A percentile compares a stretch with the other conserved stretches of the same genome.
phyloP scores from a whole-genome alignment of 371 early-diverging fungal genomes.

The Mucor sp. region DNA sequence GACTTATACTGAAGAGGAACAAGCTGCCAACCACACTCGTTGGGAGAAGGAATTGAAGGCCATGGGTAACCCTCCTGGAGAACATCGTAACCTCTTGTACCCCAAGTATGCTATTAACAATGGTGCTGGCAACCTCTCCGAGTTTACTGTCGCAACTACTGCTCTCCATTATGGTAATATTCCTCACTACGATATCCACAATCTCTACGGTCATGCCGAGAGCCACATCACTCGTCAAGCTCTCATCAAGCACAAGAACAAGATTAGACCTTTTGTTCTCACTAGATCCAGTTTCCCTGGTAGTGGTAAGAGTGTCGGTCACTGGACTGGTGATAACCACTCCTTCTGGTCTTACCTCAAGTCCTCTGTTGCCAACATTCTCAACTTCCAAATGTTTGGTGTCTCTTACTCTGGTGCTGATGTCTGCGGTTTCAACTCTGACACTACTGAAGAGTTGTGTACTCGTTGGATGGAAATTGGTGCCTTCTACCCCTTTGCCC shows the following conservation, averaged over 20 bases:
- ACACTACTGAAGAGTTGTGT: constrained; percentile 61
- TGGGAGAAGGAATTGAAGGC: constrained; percentile 22
- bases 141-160: constrained; percentile 57
- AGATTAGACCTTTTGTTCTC: constrained; percentile 72
- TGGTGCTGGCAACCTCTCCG: constrained; percentile 44
- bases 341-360: constrained; percentile 56
- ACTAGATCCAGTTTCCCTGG: constrained; percentile 74
- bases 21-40: constrained; percentile 19
- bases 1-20: constrained; percentile 27
- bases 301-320: constrained; percentile 61
- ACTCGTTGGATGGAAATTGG: constrained; percentile 75
- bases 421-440: constrained; percentile 70
- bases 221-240: constrained; percentile 56
- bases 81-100: constrained; percentile 32
- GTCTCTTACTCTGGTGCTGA: constrained; percentile 71
- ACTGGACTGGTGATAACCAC: constrained; percentile 72
- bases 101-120: constrained; percentile 43
- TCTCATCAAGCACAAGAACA: constrained; percentile 26
- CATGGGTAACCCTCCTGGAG: constrained; percentile 29
- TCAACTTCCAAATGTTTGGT: constrained; percentile 71
- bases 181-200: constrained; percentile 65
- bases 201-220: constrained; percentile 67
- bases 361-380: constrained; percentile 57
- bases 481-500: constrained; percentile 78
- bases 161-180: constrained; percentile 58